A percentile compares a stretch with the other conserved stretches of the same genome.
Evolutionary conservation across 2,329 filamentous ascomycete genomes (phyloP).

Genomic region (Ceratocystis lukuohia): DNA sequence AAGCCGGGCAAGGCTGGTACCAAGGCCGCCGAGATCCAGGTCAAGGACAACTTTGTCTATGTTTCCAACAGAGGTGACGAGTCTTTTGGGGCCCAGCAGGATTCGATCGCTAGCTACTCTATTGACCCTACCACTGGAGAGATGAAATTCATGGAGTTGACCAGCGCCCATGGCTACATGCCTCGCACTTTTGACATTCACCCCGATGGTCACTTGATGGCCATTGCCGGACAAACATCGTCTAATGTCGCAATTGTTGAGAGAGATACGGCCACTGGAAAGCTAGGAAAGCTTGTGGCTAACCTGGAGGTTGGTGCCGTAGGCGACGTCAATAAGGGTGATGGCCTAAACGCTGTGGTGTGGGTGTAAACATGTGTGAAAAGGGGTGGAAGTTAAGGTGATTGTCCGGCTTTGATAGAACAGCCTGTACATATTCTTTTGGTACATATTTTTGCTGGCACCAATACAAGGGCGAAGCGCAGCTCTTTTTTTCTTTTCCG

Average conservation of each 20-base stretch:
- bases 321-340: constrained; percentile 32
- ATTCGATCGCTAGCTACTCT: constrained; percentile 42
- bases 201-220: constrained; percentile 43
- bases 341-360: constrained; percentile 36
- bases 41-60: constrained; percentile 43
- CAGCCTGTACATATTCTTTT: not conserved
- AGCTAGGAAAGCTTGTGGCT: constrained; percentile 37
- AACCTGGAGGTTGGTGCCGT: constrained; percentile 30
- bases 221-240: constrained; percentile 49
- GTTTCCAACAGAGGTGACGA: constrained; percentile 49
- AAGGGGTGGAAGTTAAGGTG: not conserved
- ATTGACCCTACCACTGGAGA: constrained; percentile 35
- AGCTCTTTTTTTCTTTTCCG: not conserved
- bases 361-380: constrained; percentile 26
- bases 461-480: not conserved
- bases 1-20: constrained; percentile 32
- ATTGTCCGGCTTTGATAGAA: not conserved
- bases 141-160: constrained; percentile 39
- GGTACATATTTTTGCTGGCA: not conserved
- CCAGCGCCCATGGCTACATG: constrained; percentile 43
- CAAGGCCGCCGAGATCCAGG: constrained; percentile 42
- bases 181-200: constrained; percentile 52
- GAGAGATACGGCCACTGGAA: constrained; percentile 41
- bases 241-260: constrained; percentile 44
- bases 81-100: constrained; percentile 39